Evolutionary conservation across 108 stramenopile species (phyloP).

Genomic region (Nitzschia sp.): DNA sequence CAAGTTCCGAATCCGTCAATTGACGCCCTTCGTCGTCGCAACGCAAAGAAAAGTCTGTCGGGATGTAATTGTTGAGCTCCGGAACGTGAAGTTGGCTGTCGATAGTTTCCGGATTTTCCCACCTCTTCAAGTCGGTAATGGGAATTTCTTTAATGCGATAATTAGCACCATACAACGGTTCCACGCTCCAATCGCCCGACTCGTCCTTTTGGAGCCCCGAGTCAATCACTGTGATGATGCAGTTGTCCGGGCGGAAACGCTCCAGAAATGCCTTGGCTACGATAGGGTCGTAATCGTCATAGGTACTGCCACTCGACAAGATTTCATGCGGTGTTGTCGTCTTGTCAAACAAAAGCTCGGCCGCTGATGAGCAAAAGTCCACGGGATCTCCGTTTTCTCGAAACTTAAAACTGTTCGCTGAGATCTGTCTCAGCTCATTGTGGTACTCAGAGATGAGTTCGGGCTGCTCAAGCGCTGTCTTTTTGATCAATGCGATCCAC

Average conservation of each 20-base stretch:
- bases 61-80: slow-evolving; percentile 78
- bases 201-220: slow-evolving; percentile 63
- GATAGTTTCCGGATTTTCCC: slow-evolving; percentile 52
- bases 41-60: slow-evolving; percentile 78
- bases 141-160: slow-evolving; percentile 62
- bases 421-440: slow-evolving; percentile 74
- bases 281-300: slow-evolving; percentile 58
- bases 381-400: slow-evolving; percentile 85
- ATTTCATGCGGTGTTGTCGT: slow-evolving; percentile 43
- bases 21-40: slow-evolving; percentile 52
- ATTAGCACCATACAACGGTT: slow-evolving; percentile 90
- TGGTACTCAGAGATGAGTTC: slow-evolving; percentile 65
- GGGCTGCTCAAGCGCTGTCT: slow-evolving; percentile 49
- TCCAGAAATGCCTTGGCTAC: slow-evolving; percentile 74
- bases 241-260: slow-evolving; percentile 71
- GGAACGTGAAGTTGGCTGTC: slow-evolving; percentile 70
- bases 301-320: slow-evolving; percentile 48
- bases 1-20: slow-evolving; percentile 11
- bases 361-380: slow-evolving; percentile 74
- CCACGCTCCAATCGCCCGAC: slow-evolving; percentile 58
- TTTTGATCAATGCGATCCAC: slow-evolving; percentile 78
- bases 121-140: slow-evolving; percentile 52
- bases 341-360: slow-evolving; percentile 76
- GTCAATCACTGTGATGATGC: slow-evolving; percentile 61
- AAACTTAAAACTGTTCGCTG: slow-evolving; percentile 70